Base-by-base conservation (phyloP, 441 rosid genomes). In the Pelargonium myrrhifolium region DNA sequence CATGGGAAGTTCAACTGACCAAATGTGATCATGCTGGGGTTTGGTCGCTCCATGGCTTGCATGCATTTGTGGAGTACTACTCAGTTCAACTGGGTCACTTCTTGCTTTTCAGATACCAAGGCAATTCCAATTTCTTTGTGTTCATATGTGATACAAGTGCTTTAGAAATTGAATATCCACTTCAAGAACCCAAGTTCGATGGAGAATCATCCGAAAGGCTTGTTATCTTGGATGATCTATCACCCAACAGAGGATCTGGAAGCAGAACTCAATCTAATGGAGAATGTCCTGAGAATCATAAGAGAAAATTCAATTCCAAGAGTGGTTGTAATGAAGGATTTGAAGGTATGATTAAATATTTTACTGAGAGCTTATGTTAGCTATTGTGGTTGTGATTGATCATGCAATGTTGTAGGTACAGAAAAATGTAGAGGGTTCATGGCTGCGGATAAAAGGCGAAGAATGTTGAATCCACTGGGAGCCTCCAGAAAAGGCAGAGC, bases 41-140 rank as follows among this genome's bases (percentile, higher is more conserved):
- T 22, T 58, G 62, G 62, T 58, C 35, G 4, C 62, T 58, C 31
- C 35, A 58, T 58, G 62, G 62, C 62, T 58, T 58, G 62, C 15
- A 58, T 21, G n/a, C 24, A 3, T 58, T 58, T 58, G 26, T 22
- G 35, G 62, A 58, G 62, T 22, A 58, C 35, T 22, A 58, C 62
- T 58, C 62, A 22, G 15, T 58, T 58, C 35, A 58, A 22, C 15
- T 21, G 62, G 62, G 62, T 22, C 14, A 58, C 62, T 58, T 58
- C 62, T 20, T 58, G 62, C 62, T 58, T 58, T 58, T 58, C 62
- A 26, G 62, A 11, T 58, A 58, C 62, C 62, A 21, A 22, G 62
- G 62, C 11, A 58, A 22, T 0, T 58, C 62, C 22, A 58, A 4
- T 21, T 58, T 58, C 62, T 22, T 4, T 1, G 62, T 58, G 15